Base-by-base conservation (phyloP, 1,284 basidiomycete genomes). In the Grifola frondosa region DNA sequence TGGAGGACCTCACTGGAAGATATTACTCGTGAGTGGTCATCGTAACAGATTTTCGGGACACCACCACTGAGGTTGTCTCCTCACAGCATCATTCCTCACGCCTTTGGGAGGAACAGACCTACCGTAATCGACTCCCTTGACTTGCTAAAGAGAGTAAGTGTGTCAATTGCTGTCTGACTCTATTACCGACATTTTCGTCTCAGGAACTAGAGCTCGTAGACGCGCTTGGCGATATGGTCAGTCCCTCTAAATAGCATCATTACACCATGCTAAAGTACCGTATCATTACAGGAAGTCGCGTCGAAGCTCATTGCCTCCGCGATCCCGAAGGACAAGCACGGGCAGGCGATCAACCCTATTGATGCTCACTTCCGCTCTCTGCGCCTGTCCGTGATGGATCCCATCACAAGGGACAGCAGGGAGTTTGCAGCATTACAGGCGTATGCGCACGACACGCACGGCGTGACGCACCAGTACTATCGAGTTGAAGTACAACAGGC, bases 131-230 rank as follows among this genome's bases (percentile, higher is more conserved):
- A 65, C 51, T 60, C 54, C 29, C 50, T 67, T 43, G 47, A 38
- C 0, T 41, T 63, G 16, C 61, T 84, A 42, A 78, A 81, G 56
- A 70, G 54, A 59, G 74, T 73, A 51, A 28, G 37, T 41, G 11
- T 35, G 15, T 39, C 19, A 4, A n/a, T n/a, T 26, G 20, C 20
- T 40, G 9, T 24, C 3, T 23, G 33, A 6, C 15, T 30, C 11
- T 11, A 13, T 21, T 21, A 36, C 13, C 3, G 17, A 42, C 5
- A 12, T 24, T 37, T 21, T 16, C 32, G 28, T 10, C 21, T 10
- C 45, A 76, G 69, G 81, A 85, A 68, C 70, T 85, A 17, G 79
- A 82, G 17, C 72, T 84, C 13, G 78, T 84, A 15, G 81, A 84
- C 49, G 77, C 80, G 6, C 72, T 85, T 16, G 79, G 78, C 26